Evolutionary conservation across 345 rosid species (phyloP).

Genomic region (Populus tremula): DNA sequence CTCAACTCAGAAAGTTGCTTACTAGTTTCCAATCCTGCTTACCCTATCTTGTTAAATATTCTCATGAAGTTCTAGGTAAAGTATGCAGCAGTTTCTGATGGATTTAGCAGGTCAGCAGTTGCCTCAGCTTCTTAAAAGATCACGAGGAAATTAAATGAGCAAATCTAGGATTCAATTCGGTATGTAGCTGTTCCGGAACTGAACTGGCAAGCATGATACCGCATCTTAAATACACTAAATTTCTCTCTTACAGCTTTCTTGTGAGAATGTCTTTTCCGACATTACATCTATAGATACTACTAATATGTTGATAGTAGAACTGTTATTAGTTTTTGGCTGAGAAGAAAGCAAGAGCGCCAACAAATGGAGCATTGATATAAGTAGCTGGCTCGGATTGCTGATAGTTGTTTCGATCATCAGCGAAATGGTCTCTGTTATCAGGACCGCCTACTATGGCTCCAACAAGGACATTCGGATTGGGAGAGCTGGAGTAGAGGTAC

Average conservation of each 20-base stretch:
- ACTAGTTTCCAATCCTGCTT: no score
- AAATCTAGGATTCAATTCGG: background rate
- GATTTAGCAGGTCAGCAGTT: background rate
- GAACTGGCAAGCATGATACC: background rate
- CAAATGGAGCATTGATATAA: constrained; percentile 88
- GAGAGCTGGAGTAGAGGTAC: constrained; percentile 57
- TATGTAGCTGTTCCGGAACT: no score
- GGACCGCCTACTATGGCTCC: constrained; percentile 97
- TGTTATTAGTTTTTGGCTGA: constrained; percentile 24
- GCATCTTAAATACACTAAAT: no score
- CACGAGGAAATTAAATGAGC: background rate
- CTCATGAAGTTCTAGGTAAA: no score
- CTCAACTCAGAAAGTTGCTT: no score
- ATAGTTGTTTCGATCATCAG: constrained; percentile 69
- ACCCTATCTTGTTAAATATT: no score
- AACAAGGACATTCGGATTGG: constrained; percentile 79
- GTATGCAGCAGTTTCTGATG: background rate
- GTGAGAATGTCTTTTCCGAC: background rate
- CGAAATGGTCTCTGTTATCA: constrained; percentile 63
- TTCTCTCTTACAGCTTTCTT: background rate
- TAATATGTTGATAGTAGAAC: background rate
- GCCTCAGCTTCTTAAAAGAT: background rate
- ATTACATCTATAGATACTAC: background rate
- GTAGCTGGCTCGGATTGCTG: constrained; percentile 96
- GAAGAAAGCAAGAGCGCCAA: constrained; percentile 79